Evolutionary conservation across 345 rosid genomes (phyloP), one percentile per base, ranked within the genome.

Genomic region (Trapa incisa): DNA sequence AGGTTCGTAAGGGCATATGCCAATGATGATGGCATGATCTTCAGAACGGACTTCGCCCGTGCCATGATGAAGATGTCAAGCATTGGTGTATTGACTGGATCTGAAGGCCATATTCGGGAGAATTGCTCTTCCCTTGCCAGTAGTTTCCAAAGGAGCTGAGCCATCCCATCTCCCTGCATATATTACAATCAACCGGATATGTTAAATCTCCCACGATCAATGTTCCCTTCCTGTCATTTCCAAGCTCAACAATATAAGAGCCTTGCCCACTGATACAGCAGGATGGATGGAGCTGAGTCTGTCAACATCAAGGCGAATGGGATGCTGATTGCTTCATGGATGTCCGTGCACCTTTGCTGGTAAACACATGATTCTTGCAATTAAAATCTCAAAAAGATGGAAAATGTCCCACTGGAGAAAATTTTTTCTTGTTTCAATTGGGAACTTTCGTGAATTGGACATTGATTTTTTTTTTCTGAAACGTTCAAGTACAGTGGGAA

Each of bases 61-160:
- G 80, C 64, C 15, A 84, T 84, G 88, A 60, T 80, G 67, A 84
- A 78, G 77, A 70, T 81, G 80, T 81, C 87, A 5, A 74, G 57
- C 72, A 80, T 72, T 9, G 73, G 65, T 35, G 75, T 72, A 45
- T 67, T 84, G 65, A 70, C 76, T 1, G 80, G 80, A 69, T 65
- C 67, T 43, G 75, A 68, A 64, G 84, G 88, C 22, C 66, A 62
- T 67, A 41, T 72, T 41, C 75, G 75, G 35, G 42, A 36, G 56
- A 72, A 72, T 48, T 67, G 75, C 66, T 67, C 75, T 35, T 42
- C 52, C 62, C 4, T 64, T 2, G n/a, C 56, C 58, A 58, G 12
- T 35, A 33, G 15, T 58, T 58, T 58, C 38, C 9, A 32, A 11
- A 9, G 63, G 15, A 33, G 32, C 14, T 54, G 60, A 54, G 35